Evolutionary conservation across 176 grass and related monocot genomes (phyloP), one percentile per base, ranked within the genome.

Genomic region (Phyllostachys edulis): DNA sequence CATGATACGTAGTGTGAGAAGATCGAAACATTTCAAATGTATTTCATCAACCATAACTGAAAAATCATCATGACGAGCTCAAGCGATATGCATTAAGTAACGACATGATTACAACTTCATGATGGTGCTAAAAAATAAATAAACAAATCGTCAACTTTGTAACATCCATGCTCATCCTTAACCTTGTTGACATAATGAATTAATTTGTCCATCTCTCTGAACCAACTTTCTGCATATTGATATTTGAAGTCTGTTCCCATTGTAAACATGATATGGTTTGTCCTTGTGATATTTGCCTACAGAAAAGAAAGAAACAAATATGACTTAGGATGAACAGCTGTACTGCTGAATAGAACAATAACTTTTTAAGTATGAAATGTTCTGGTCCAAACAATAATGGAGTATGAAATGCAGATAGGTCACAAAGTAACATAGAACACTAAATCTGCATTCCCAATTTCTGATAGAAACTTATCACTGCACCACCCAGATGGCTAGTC

Each of bases 231-330:
- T 52, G 95, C 92, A 20, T 98, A 98, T 88, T 98, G 95, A 82
- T 98, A 98, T 84, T 98, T 98, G 87, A 98, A 98, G 77, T 98
- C 95, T 86, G 95, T 98, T 61, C 95, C 95, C 95, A 98, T 98
- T 32, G 95, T 98, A 89, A 98, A 98, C 95, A 98, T 98, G 73
- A 98, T 81, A 87, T 98, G 95, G 84, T 98, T 98, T 64, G 93
- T 90, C 85, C 96, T 93, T 52, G 96, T 98, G 61, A 98, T 80
- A 69, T 98, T 98, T 85, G 92, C 96, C 96, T 98, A 79, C 27
- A 79, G 52, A 84, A 71, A 82, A 65, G 45, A 89, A 63, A 83
- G 20, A 45, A 87, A 66, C 9, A 66, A 66, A 65, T 42, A 81
- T 71, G 60, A 32, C 26, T 84, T 84, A 85, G 39, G 46, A 75